These are phyloP conservation scores for Cytospora piceicola DNA, from an alignment of 2,329 filamentous ascomycete species.

Conservation along the genomic window DNA sequence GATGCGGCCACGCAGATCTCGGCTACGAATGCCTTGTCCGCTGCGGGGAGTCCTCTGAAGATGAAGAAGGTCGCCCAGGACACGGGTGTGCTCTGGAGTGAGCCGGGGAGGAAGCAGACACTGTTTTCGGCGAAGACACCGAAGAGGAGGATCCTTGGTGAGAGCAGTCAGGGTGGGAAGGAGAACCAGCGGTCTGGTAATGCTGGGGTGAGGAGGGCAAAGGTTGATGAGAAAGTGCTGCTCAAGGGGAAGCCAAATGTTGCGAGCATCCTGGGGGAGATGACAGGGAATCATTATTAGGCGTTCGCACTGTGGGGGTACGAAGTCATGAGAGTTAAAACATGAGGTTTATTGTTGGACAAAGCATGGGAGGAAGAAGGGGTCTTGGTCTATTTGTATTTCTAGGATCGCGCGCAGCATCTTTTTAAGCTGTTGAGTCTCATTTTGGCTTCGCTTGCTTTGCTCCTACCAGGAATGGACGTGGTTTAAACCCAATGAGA, in stretches of 20 bases:
- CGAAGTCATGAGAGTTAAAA: neutral
- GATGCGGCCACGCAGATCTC: slow-evolving; percentile 56
- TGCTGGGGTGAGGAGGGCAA: slow-evolving; percentile 57
- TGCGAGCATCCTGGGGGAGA: slow-evolving; percentile 78
- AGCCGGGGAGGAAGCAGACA: slow-evolving; percentile 6
- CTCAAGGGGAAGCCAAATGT: slow-evolving; percentile 70
- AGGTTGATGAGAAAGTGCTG: slow-evolving; percentile 64
- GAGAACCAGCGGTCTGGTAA: slow-evolving; percentile 47
- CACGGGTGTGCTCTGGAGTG: slow-evolving; percentile 17
- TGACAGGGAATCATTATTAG: slow-evolving; percentile 45
- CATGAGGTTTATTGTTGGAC: neutral
- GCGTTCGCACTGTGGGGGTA: slow-evolving; percentile 4
- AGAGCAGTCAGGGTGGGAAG: slow-evolving; percentile 38
- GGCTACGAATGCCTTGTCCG: slow-evolving; percentile 35
- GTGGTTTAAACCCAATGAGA: neutral
- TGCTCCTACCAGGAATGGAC: neutral
- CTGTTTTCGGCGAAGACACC: slow-evolving; percentile 13
- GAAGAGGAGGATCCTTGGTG: slow-evolving; percentile 9
- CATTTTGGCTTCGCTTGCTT: neutral
- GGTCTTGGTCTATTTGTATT: slow-evolving; percentile 24
- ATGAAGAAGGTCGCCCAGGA: slow-evolving; percentile 32
- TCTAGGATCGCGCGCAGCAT: slow-evolving; percentile 18
- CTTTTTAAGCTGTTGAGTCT: neutral
- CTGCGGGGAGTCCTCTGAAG: slow-evolving; percentile 29
- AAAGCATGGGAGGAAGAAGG: neutral